Percentiles rank a stretch among this genome's conserved stretches.
Evolutionary conservation across 306 rosid species (phyloP).

Genomic region (Gastrolobium bilobum): DNA sequence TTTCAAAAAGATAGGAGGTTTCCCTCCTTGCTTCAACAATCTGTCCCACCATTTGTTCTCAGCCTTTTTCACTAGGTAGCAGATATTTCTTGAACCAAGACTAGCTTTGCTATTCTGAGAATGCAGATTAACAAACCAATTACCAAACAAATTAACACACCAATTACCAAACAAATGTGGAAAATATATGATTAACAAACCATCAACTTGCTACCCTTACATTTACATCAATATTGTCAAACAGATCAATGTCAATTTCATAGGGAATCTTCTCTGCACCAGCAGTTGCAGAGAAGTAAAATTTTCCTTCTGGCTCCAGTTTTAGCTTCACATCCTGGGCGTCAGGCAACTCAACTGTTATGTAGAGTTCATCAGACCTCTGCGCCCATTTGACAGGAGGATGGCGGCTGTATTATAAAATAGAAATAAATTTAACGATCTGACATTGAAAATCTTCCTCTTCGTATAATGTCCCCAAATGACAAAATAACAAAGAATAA

Average conservation of each 20-base stretch:
- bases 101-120: constrained; percentile 71
- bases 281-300: constrained; percentile 63
- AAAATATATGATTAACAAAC: not conserved
- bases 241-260: constrained; percentile 66
- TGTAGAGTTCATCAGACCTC: constrained; percentile 60
- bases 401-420: constrained; percentile 59
- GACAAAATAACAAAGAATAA: not conserved
- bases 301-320: constrained; percentile 73
- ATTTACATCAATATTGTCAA: constrained; percentile 62
- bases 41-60: constrained; percentile 73
- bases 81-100: constrained; percentile 63
- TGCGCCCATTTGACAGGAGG: constrained; percentile 77
- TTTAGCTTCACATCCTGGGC: constrained; percentile 72
- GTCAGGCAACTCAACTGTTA: constrained; percentile 71
- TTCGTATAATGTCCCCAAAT: not conserved
- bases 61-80: constrained; percentile 61
- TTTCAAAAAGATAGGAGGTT: constrained; percentile 61
- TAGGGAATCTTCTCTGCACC: constrained; percentile 56
- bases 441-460: not conserved
- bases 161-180: not conserved
- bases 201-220: constrained; percentile 29
- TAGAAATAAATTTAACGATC: not conserved
- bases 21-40: constrained; percentile 67
- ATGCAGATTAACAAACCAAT: constrained; percentile 17
- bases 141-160: not conserved